Evolutionary conservation across 495 filamentous ascomycete species (phyloP).

Genomic region (Parmelia sp.): DNA sequence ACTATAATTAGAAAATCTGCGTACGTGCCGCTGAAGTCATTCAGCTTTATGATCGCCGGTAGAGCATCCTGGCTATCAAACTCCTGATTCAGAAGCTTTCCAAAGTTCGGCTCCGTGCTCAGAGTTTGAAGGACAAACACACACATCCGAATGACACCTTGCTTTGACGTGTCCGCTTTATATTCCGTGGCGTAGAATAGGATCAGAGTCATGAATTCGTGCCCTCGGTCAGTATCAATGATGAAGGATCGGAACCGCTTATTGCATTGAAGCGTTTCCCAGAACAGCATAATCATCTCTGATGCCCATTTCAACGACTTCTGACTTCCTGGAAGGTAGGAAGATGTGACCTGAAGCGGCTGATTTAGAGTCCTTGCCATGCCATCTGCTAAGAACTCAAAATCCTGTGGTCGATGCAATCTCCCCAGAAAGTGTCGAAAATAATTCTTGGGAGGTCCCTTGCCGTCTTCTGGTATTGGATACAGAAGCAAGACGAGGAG

Average conservation of each 20-base stretch:
- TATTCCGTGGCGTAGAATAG: slow-evolving; percentile 90
- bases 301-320: slow-evolving; percentile 79
- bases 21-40: slow-evolving; percentile 82
- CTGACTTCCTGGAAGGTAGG: slow-evolving; percentile 86
- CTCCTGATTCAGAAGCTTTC: slow-evolving; percentile 76
- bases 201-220: slow-evolving; percentile 87
- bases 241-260: slow-evolving; percentile 96
- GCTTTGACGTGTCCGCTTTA: slow-evolving; percentile 76
- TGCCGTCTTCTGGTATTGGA: slow-evolving; percentile 73
- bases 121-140: slow-evolving; percentile 93
- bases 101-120: slow-evolving; percentile 88
- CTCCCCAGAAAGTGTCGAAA: slow-evolving; percentile 89
- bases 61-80: slow-evolving; percentile 89
- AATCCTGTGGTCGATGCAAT: slow-evolving; percentile 89
- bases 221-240: slow-evolving; percentile 86
- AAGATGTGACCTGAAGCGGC: slow-evolving; percentile 79
- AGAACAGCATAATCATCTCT: slow-evolving; percentile 96
- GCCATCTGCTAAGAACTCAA: slow-evolving; percentile 94
- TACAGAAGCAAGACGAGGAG: slow-evolving; percentile 86
- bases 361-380: slow-evolving; percentile 93
- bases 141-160: slow-evolving; percentile 92
- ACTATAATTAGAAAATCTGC: slow-evolving; percentile 92
- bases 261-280: slow-evolving; percentile 96
- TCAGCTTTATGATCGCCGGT: slow-evolving; percentile 70
- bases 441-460: slow-evolving; percentile 68